A percentile compares a stretch with the other conserved stretches of the same genome.
Evolutionary conservation across 2,329 filamentous ascomycete species (phyloP).

Genomic region (Corynespora cassiicola): DNA sequence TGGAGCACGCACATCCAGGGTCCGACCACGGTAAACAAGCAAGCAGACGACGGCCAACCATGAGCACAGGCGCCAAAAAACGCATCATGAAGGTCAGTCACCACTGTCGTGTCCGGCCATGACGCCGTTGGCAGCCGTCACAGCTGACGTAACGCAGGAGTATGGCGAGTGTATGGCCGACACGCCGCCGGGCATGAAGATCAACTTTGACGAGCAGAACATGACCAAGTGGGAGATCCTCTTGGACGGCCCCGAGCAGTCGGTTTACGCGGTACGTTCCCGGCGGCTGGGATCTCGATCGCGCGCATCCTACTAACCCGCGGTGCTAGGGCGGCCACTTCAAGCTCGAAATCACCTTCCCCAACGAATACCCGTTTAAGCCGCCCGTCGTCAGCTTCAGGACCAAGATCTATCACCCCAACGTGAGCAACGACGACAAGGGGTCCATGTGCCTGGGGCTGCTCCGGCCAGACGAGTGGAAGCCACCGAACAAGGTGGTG

Average conservation of each 20-base stretch:
- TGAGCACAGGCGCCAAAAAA: slow-evolving; percentile 50
- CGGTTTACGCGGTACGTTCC: slow-evolving; percentile 67
- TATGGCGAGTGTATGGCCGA: slow-evolving; percentile 45
- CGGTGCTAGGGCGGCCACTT: slow-evolving; percentile 70
- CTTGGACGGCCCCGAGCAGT: slow-evolving; percentile 70
- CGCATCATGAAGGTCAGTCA: slow-evolving; percentile 52
- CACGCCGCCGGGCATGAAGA: slow-evolving; percentile 45
- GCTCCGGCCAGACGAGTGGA: slow-evolving; percentile 89
- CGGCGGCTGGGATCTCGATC: slow-evolving; percentile 1
- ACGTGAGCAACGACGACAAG: slow-evolving; percentile 84
- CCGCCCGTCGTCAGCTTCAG: slow-evolving; percentile 79
- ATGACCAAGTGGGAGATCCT: slow-evolving; percentile 72
- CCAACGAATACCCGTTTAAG: slow-evolving; percentile 88
- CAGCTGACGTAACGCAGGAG: slow-evolving; percentile 31
- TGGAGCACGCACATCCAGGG: neutral
- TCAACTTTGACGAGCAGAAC: slow-evolving; percentile 65
- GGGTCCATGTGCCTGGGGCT: slow-evolving; percentile 86
- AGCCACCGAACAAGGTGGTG: slow-evolving; percentile 79
- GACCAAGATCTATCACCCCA: slow-evolving; percentile 95
- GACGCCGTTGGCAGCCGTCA: neutral
- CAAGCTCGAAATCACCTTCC: slow-evolving; percentile 74
- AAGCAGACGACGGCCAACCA: slow-evolving; percentile 25
- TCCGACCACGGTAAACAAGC: neutral
- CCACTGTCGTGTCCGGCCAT: neutral
- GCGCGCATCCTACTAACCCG: slow-evolving; percentile 13